Conservation (phyloP, 148 eudicot genomes). For the Oxyria digyna region DNA sequence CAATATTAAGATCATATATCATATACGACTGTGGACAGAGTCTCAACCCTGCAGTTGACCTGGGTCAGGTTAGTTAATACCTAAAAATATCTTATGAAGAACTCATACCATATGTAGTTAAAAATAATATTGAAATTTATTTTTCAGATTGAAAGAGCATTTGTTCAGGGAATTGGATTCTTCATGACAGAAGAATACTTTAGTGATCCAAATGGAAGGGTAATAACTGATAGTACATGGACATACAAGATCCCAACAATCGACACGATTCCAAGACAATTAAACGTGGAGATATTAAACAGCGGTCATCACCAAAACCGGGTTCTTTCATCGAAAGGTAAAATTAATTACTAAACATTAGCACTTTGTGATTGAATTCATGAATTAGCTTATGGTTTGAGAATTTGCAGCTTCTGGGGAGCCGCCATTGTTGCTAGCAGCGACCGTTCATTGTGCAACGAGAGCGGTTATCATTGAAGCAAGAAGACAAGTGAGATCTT, state of each 20-base stretch:
- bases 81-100: neutral
- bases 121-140: too few relatives aligned
- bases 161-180: slow-evolving; percentile 88
- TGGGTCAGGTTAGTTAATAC: slow-evolving; percentile 85
- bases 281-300: slow-evolving; percentile 65
- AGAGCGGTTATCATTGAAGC: slow-evolving; percentile 83
- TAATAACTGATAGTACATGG: slow-evolving; percentile 59
- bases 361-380: too few relatives aligned
- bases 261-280: slow-evolving; percentile 64
- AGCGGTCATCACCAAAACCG: slow-evolving; percentile 70
- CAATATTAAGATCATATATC: slow-evolving; percentile 60
- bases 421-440: slow-evolving; percentile 76
- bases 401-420: slow-evolving; percentile 77
- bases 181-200: slow-evolving; percentile 76
- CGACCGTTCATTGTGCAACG: slow-evolving; percentile 74
- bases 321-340: slow-evolving; percentile 84
- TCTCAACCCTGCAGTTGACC: slow-evolving; percentile 91
- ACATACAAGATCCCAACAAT: slow-evolving; percentile 81
- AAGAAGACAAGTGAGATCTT: slow-evolving; percentile 44
- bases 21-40: slow-evolving; percentile 92
- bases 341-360: too few relatives aligned
- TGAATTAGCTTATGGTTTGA: neutral
- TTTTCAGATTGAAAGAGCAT: slow-evolving; percentile 79
- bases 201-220: slow-evolving; percentile 53
- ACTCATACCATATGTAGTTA: too few relatives aligned